Evolutionary conservation across 1,284 basidiomycete genomes (phyloP).

Genomic region (Apiotrichum veenhuisii): DNA sequence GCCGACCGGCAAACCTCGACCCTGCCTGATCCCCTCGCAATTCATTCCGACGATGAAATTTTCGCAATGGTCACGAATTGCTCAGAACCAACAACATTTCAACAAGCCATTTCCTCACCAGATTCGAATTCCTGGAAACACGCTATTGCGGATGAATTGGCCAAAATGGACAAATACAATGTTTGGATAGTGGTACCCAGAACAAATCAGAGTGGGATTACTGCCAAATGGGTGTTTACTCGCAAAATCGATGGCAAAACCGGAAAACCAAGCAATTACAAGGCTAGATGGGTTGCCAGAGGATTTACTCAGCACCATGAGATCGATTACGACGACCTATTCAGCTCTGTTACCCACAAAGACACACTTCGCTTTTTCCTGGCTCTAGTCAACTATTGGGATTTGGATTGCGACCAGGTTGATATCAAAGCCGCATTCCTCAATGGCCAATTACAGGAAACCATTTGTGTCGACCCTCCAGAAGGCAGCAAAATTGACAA

Average conservation of each 20-base stretch:
- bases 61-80: no score
- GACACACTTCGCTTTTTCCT: constrained; percentile 25
- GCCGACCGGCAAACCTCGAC: no score
- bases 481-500: constrained; percentile 15
- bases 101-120: not conserved
- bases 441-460: constrained; percentile 18
- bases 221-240: constrained; percentile 15
- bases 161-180: constrained; percentile 23
- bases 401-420: constrained; percentile 27
- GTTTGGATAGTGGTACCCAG: constrained; percentile 13
- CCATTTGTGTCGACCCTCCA: constrained; percentile 20
- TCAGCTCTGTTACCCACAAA: constrained; percentile 24
- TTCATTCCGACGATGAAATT: no score
- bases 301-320: constrained; percentile 14
- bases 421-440: constrained; percentile 22
- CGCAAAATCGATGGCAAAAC: constrained; percentile 18
- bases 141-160: constrained; percentile 19
- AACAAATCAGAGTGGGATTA: not conserved
- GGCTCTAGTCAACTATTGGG: constrained; percentile 21
- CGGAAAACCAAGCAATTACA: constrained; percentile 12
- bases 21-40: no score
- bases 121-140: constrained; percentile 11
- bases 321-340: constrained; percentile 23
- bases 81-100: not conserved
- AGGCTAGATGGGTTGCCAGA: constrained; percentile 19